phyloP scores from a whole-genome alignment of 352 stramenopile species.

The Phytopythium ostracodes region DNA sequence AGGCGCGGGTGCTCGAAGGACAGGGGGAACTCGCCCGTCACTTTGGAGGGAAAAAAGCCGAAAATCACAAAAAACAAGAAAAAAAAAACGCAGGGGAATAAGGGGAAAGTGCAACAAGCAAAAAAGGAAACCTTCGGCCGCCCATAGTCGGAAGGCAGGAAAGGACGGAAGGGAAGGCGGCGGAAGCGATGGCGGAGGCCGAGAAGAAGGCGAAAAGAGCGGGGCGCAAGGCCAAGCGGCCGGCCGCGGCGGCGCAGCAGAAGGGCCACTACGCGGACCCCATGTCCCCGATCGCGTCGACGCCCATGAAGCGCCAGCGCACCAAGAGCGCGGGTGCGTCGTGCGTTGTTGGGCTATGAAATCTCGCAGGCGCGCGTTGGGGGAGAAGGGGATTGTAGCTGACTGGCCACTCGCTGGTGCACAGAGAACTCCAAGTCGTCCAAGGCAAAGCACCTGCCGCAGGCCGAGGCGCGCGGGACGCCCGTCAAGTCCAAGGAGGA shows the following conservation, averaged over 20 bases:
- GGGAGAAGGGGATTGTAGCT: too few relatives aligned
- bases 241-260: constrained; percentile 4
- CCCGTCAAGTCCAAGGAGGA: constrained; percentile 22
- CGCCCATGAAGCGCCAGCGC: constrained; percentile 73
- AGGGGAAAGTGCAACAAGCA: too few relatives aligned
- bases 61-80: not conserved
- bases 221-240: constrained; percentile 8
- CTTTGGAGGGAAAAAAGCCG: too few relatives aligned
- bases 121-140: not conserved
- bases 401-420: not conserved
- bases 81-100: not conserved
- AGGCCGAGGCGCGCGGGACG: constrained; percentile 6
- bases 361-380: too few relatives aligned
- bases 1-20: too few relatives aligned
- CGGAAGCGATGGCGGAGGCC: not conserved
- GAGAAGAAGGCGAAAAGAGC: constrained; percentile 3
- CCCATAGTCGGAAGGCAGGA: not conserved
- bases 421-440: constrained; percentile 44
- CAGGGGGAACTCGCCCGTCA: too few relatives aligned
- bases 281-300: constrained; percentile 79
- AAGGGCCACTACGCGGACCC: constrained; percentile 74
- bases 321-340: constrained; percentile 34
- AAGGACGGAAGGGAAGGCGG: not conserved
- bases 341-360: not conserved
- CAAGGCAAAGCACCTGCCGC: constrained; percentile 34